Conservation (phyloP, 139 green algal genomes). For the Chlamydomonas applanata region DNA sequence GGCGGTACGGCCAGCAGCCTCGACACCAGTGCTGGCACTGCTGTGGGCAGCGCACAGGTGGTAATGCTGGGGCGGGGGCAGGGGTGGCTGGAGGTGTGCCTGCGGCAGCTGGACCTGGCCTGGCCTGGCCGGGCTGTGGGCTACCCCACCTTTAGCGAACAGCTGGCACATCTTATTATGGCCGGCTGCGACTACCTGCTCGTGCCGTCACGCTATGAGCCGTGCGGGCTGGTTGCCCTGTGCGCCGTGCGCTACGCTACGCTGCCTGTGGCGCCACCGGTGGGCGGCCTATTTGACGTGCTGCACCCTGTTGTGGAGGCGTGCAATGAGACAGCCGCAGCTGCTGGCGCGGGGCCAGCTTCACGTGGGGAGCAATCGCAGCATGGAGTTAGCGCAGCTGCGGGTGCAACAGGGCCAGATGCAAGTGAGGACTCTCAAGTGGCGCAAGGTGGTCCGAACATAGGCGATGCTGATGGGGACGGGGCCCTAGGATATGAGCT, state of each 20-base stretch:
- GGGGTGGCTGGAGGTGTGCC: slow-evolving; percentile 61
- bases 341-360: neutral
- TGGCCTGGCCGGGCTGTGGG: slow-evolving; percentile 63
- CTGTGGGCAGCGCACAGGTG: neutral
- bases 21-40: neutral
- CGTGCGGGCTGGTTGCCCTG: slow-evolving; percentile 82
- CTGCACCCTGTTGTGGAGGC: slow-evolving; percentile 14
- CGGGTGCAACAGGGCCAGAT: neutral
- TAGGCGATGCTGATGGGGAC: neutral
- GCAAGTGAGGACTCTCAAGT: neutral
- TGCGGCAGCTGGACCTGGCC: slow-evolving; percentile 44
- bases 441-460: neutral
- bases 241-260: slow-evolving; percentile 71
- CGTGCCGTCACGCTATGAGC: slow-evolving; percentile 80
- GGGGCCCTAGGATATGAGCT: neutral
- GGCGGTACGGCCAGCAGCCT: neutral
- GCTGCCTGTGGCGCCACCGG: slow-evolving; percentile 65
- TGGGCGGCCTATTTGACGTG: slow-evolving; percentile 75
- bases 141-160: slow-evolving; percentile 60
- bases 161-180: slow-evolving; percentile 71
- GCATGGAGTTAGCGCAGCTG: neutral
- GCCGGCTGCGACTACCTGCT: slow-evolving; percentile 76
- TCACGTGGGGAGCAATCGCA: neutral
- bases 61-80: slow-evolving; percentile 36
- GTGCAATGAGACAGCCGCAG: neutral